A percentile compares a stretch with the other conserved stretches of the same genome.
phyloP scores from a whole-genome alignment of 2,329 filamentous ascomycete genomes.

The Alternaria panax region DNA sequence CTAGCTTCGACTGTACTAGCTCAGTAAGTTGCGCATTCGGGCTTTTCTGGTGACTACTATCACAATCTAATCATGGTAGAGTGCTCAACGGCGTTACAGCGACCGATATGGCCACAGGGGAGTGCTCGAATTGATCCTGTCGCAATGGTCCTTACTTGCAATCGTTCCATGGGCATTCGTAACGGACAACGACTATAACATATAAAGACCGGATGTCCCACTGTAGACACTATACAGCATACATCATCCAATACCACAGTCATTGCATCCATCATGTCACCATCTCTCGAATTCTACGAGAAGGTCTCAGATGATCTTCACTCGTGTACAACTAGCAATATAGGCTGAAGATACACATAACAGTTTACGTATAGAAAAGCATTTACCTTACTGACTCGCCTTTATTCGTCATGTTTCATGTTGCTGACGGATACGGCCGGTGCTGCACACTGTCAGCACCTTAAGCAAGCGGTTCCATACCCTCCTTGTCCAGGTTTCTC shows the following conservation, averaged over 20 bases:
- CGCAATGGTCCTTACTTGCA: neutral
- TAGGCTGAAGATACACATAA: conserved; percentile 9
- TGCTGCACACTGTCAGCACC: conserved; percentile 5
- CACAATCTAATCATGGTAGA: neutral
- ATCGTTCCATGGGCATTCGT: neutral
- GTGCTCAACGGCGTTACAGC: neutral
- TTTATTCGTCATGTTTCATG: conserved; percentile 13
- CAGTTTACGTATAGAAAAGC: neutral
- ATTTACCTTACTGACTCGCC: neutral
- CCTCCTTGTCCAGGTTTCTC: conserved; percentile 2
- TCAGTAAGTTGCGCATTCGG: neutral
- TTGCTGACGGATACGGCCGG: conserved; percentile 7
- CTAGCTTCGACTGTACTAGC: neutral
- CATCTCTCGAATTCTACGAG: conserved; percentile 18
- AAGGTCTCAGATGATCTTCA: conserved; percentile 15
- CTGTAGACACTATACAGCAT: neutral
- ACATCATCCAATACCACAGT: neutral
- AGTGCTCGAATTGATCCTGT: neutral
- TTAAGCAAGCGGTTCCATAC: conserved; percentile 11
- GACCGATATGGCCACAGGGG: neutral
- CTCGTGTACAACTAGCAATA: neutral
- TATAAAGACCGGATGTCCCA: neutral
- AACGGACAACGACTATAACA: neutral
- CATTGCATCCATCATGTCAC: conserved; percentile 11
- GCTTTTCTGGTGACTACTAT: neutral